Conservation (phyloP, 2,329 filamentous ascomycete genomes). For the Pseudogymnoascus sp. region DNA sequence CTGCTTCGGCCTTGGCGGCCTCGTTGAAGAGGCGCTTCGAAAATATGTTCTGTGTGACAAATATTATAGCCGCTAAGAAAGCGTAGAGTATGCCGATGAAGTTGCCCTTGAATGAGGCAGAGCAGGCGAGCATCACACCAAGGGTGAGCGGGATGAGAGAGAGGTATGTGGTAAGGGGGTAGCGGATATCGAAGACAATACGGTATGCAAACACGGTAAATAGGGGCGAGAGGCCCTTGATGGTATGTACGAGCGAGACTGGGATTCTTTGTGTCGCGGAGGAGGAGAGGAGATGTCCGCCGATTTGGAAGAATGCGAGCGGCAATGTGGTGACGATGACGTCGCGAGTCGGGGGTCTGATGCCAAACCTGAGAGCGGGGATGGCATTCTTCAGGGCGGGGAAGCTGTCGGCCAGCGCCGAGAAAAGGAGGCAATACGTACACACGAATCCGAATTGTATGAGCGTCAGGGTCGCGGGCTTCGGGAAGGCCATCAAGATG, state of each 20-base stretch:
- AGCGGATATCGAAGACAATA: conserved; percentile 78
- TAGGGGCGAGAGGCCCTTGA: conserved; percentile 91
- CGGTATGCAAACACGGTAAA: conserved; percentile 94
- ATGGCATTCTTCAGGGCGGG: conserved; percentile 62
- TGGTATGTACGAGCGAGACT: conserved; percentile 94
- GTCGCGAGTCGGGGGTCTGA: conserved; percentile 71
- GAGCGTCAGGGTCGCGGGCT: conserved; percentile 83
- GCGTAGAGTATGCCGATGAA: conserved; percentile 85
- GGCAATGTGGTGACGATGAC: conserved; percentile 85
- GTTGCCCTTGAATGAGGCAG: conserved; percentile 72
- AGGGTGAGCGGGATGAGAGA: conserved; percentile 84
- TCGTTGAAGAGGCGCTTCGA: conserved; percentile 98
- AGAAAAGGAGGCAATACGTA: conserved; percentile 73
- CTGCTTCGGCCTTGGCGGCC: conserved; percentile 73
- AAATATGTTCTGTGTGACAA: conserved; percentile 97
- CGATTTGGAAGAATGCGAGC: conserved; percentile 84
- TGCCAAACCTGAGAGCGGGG: conserved; percentile 74
- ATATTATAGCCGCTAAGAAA: conserved; percentile 82
- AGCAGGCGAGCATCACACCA: conserved; percentile 95
- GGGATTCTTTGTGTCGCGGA: conserved; percentile 92
- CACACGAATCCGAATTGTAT: conserved; percentile 92
- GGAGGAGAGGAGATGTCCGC: conserved; percentile 86
- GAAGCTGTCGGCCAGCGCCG: conserved; percentile 66
- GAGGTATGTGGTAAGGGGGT: conserved; percentile 78
- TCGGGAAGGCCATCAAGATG: conserved; percentile 84